These are phyloP conservation scores for Dothistroma septosporum DNA, from an alignment of 2,329 filamentous ascomycete genomes.

Conservation along the genomic window DNA sequence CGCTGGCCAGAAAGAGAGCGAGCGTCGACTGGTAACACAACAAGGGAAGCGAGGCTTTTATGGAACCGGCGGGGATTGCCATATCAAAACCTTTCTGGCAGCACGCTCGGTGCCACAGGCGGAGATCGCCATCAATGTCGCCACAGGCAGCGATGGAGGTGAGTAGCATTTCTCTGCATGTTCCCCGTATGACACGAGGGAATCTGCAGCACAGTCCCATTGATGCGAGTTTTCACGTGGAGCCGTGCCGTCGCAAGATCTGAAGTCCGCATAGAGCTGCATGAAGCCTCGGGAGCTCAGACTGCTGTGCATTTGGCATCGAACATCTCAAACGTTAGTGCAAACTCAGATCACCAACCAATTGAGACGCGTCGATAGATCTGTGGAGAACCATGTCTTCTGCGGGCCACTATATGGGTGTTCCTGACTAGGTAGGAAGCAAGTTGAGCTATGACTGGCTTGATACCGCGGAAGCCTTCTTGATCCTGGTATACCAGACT, in stretches of 20 bases:
- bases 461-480: neutral
- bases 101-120: neutral
- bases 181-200: slow-evolving; percentile 2
- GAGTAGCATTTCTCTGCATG: neutral
- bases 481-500: neutral
- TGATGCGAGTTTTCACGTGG: neutral
- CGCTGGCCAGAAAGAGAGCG: neutral
- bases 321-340: neutral
- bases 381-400: neutral
- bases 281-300: neutral
- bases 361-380: neutral
- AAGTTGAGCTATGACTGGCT: neutral
- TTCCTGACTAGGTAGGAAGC: neutral
- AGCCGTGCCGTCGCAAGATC: neutral
- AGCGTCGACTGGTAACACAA: neutral
- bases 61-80: neutral
- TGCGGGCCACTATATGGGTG: neutral
- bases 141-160: neutral
- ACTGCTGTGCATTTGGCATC: neutral
- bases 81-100: neutral
- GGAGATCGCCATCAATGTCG: neutral
- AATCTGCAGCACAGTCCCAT: neutral
- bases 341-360: neutral
- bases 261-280: neutral
- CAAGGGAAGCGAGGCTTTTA: neutral